phyloP scores from a whole-genome alignment of 2,329 filamentous ascomycete species.

The Aspergillus ochraceoroseus region DNA sequence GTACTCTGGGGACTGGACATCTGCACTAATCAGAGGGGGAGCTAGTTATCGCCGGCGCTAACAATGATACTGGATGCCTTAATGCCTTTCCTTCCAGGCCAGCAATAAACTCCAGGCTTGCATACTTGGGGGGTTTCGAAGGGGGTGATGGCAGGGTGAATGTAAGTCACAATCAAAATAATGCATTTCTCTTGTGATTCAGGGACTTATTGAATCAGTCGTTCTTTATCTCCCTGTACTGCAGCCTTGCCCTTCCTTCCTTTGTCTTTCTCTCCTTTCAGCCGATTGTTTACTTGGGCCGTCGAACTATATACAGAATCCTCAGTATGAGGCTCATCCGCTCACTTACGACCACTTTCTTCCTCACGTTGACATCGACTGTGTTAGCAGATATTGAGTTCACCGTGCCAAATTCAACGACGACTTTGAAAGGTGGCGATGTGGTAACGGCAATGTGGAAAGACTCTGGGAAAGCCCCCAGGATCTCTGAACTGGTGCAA shows the following conservation, averaged over 20 bases:
- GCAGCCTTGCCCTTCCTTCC: neutral
- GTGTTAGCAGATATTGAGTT: constrained; percentile 53
- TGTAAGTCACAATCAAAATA: neutral
- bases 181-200: neutral
- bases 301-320: constrained; percentile 3
- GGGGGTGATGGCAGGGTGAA: constrained; percentile 5
- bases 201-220: neutral
- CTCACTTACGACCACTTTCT: constrained; percentile 26
- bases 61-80: constrained; percentile 2
- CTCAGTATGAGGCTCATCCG: constrained; percentile 29
- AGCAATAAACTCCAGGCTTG: neutral
- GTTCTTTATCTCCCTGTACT: neutral
- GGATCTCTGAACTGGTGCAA: constrained; percentile 47
- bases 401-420: constrained; percentile 50
- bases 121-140: constrained; percentile 10
- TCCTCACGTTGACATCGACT: constrained; percentile 39
- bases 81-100: constrained; percentile 1
- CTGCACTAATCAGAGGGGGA: too few species aligned
- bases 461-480: constrained; percentile 50
- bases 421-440: constrained; percentile 47
- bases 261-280: neutral
- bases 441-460: constrained; percentile 54
- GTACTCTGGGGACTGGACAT: too few species aligned
- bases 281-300: neutral
- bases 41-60: too few species aligned